These are phyloP conservation scores for Mortierella sp. DNA, from an alignment of 371 early-diverging fungal genomes.

Conservation along the genomic window DNA sequence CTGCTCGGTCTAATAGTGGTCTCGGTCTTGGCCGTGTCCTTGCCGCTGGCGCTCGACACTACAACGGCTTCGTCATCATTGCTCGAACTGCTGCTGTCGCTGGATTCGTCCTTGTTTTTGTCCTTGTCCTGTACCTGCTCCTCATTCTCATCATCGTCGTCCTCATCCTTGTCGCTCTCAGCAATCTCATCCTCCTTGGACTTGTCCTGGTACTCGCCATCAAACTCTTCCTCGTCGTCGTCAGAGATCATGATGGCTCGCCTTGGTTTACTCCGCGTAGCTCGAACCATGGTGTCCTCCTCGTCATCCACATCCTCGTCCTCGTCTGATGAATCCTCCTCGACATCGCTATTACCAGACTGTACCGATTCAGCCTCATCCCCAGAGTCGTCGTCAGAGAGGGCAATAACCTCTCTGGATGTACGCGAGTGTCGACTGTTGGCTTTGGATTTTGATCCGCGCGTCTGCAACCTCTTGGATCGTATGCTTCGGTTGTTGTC, in stretches of 20 bases:
- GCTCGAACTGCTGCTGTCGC: not conserved
- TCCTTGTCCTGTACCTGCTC: not conserved
- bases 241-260: constrained; percentile 23
- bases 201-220: constrained; percentile 18
- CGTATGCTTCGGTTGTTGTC: not conserved
- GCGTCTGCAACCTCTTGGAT: not conserved
- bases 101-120: not conserved
- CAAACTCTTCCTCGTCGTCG: constrained; percentile 14
- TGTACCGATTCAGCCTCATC: not conserved
- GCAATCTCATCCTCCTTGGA: not conserved
- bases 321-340: not conserved
- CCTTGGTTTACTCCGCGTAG: not conserved
- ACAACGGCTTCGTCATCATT: not conserved
- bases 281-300: not conserved
- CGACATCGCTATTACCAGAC: not conserved
- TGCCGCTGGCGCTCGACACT: not conserved
- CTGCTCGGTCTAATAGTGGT: not conserved
- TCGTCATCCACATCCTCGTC: constrained; percentile 19
- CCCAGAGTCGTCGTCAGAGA: constrained; percentile 2
- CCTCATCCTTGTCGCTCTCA: not conserved
- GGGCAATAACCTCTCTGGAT: not conserved
- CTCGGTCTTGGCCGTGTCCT: not conserved
- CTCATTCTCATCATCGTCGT: not conserved
- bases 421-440: not conserved
- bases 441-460: not conserved